Conservation (phyloP, 495 filamentous ascomycete genomes). For the Annulohypoxylon bovei region DNA sequence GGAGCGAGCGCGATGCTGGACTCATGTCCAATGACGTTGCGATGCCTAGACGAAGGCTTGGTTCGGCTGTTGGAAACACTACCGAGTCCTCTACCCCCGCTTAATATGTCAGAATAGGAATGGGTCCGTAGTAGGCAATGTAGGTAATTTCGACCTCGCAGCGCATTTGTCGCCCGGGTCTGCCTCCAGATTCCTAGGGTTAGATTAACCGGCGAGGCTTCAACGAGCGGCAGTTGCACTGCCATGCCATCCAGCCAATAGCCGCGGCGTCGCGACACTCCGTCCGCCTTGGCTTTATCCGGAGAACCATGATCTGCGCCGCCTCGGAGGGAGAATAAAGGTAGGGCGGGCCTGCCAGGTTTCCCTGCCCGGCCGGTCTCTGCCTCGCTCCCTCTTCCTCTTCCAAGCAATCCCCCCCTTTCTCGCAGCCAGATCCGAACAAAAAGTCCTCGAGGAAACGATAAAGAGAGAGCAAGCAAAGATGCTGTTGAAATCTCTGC, state of each 20-base stretch:
- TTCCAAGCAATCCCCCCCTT: conserved; percentile 8
- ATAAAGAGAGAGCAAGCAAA: conserved; percentile 7
- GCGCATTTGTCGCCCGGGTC: conserved; percentile 34
- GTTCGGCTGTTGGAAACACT: conserved; percentile 29
- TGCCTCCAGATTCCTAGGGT: conserved; percentile 25
- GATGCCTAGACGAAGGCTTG: conserved; percentile 34
- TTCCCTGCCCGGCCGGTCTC: conserved; percentile 11
- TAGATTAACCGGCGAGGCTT: conserved; percentile 41
- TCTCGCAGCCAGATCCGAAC: too few relatives aligned
- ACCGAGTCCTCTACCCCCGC: conserved; percentile 38
- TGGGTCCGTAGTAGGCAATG: conserved; percentile 32
- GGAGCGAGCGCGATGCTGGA: background rate
- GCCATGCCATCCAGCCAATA: conserved; percentile 25
- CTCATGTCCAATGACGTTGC: conserved; percentile 29
- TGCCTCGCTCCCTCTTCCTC: conserved; percentile 11
- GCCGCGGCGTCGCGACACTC: conserved; percentile 2
- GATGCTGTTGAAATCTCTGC: conserved; percentile 43
- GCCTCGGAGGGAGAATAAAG: conserved; percentile 36
- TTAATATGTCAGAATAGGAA: conserved; percentile 43
- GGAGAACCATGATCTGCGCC: conserved; percentile 31
- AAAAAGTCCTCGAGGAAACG: background rate
- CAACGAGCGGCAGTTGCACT: conserved; percentile 38
- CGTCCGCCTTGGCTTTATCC: conserved; percentile 43
- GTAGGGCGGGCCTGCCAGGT: conserved; percentile 18
- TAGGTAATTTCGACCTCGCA: conserved; percentile 37